Conservation (phyloP, 805 yeast genomes). For the Kregervanrija fluxuum region DNA sequence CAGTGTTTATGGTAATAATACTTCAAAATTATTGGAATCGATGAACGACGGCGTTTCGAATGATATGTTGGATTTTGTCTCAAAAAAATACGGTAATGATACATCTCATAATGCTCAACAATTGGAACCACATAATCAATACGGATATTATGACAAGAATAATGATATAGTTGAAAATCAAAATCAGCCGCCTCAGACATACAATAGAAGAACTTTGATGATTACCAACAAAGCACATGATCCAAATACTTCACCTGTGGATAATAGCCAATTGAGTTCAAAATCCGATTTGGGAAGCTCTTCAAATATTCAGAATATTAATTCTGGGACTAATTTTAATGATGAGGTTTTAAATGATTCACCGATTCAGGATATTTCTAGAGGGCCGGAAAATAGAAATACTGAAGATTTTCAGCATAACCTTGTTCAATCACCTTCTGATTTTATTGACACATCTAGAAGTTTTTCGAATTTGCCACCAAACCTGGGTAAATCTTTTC, state of each 20-base stretch:
- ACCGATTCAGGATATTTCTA: slow-evolving; percentile 24
- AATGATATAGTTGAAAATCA: not conserved
- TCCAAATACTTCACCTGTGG: slow-evolving; percentile 4
- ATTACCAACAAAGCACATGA: slow-evolving; percentile 23
- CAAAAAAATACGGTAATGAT: slow-evolving; percentile 7
- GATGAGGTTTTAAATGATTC: slow-evolving; percentile 5
- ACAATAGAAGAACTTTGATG: slow-evolving; percentile 17
- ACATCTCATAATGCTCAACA: slow-evolving; percentile 4
- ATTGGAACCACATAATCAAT: slow-evolving; percentile 5
- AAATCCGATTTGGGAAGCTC: slow-evolving; percentile 5
- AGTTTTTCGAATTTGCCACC: not conserved
- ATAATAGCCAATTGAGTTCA: slow-evolving; percentile 5
- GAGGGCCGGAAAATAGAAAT: slow-evolving; percentile 26
- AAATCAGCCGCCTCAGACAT: slow-evolving; percentile 6
- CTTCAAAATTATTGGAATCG: slow-evolving; percentile 31
- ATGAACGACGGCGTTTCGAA: slow-evolving; percentile 10
- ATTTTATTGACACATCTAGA: slow-evolving; percentile 5
- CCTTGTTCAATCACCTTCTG: slow-evolving; percentile 6
- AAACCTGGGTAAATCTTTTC: not conserved
- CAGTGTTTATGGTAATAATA: slow-evolving; percentile 64
- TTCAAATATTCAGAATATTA: slow-evolving; percentile 1
- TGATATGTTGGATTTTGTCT: slow-evolving; percentile 15
- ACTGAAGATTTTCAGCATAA: slow-evolving; percentile 6
- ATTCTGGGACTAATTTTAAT: not conserved
- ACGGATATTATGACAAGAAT: not conserved